Evolutionary conservation across 2,329 filamentous ascomycete species (phyloP).

Genomic region (Nigrospora oryzae): DNA sequence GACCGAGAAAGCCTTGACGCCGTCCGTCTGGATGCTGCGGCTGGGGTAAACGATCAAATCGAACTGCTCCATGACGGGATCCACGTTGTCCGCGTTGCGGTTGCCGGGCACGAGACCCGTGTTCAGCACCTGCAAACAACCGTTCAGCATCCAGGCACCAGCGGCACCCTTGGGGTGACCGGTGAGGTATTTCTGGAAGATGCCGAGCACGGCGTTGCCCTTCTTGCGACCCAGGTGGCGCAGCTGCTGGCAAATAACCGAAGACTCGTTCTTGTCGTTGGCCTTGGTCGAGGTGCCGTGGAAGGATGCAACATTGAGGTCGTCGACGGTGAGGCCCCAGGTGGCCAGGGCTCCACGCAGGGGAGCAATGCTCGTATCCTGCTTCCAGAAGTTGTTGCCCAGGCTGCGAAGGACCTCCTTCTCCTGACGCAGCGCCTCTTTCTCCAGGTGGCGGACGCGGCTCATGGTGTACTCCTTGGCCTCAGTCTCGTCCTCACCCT

Average conservation of each 20-base stretch:
- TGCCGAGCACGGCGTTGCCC: constrained; percentile 90
- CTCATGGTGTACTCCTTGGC: constrained; percentile 81
- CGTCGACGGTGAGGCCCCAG: constrained; percentile 96
- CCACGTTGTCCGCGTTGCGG: constrained; percentile 95
- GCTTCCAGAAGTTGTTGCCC: constrained; percentile 99
- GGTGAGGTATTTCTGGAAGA: constrained; percentile 99
- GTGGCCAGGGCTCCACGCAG: constrained; percentile 92
- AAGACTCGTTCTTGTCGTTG: constrained; percentile 99
- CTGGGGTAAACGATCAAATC: constrained; percentile 97
- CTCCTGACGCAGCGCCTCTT: constrained; percentile 80
- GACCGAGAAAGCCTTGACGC: constrained; percentile 96
- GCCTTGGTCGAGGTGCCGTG: constrained; percentile 97
- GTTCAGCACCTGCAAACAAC: constrained; percentile 91
- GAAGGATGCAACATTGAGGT: constrained; percentile 92
- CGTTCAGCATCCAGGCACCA: constrained; percentile 99
- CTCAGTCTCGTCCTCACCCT: constrained; percentile 60
- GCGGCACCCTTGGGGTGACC: constrained; percentile 99
- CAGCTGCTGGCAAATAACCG: constrained; percentile 93
- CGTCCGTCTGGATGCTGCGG: constrained; percentile 91
- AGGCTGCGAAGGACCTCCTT: constrained; percentile 88
- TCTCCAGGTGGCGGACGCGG: constrained; percentile 78
- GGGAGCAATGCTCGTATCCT: constrained; percentile 86
- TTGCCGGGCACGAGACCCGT: constrained; percentile 91
- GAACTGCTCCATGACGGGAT: constrained; percentile 93
- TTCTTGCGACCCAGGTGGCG: constrained; percentile 90